Evolutionary conservation across 208 protist genomes (phyloP).

Genomic region (Leishmania gerbilli): DNA sequence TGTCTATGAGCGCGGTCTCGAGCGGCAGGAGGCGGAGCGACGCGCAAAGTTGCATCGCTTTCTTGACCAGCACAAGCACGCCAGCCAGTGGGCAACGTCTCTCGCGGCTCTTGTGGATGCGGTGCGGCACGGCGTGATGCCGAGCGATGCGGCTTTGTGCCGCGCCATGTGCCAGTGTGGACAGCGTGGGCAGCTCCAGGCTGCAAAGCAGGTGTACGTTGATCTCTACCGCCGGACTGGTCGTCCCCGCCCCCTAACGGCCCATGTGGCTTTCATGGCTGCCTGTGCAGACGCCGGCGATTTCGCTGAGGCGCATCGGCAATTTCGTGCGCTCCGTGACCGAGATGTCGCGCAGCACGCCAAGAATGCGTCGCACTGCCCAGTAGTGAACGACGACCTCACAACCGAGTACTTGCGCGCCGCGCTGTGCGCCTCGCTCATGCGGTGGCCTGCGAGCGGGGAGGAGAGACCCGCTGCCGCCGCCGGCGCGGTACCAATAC

Average conservation of each 20-base stretch:
- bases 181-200: conserved; percentile 35
- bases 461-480: neutral
- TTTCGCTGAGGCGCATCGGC: conserved; percentile 48
- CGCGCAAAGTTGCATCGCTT: conserved; percentile 48
- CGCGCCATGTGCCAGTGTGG: conserved; percentile 65
- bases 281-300: conserved; percentile 55
- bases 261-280: conserved; percentile 66
- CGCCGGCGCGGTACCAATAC: neutral
- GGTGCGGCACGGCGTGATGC: conserved; percentile 42
- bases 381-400: conserved; percentile 62
- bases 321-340: conserved; percentile 38
- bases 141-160: conserved; percentile 47
- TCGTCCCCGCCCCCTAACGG: conserved; percentile 41
- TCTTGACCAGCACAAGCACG: conserved; percentile 50
- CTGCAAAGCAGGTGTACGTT: conserved; percentile 51
- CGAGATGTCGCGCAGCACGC: conserved; percentile 34
- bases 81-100: conserved; percentile 57
- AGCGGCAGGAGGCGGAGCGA: conserved; percentile 35
- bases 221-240: conserved; percentile 45
- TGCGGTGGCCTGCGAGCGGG: neutral
- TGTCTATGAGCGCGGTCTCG: conserved; percentile 42
- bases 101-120: conserved; percentile 56
- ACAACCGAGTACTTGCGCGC: conserved; percentile 67
- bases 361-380: conserved; percentile 35
- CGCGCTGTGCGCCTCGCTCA: conserved; percentile 37